These are phyloP conservation scores for Amphicarpaea edgeworthii DNA, from an alignment of 306 rosid genomes.

Conservation along the genomic window DNA sequence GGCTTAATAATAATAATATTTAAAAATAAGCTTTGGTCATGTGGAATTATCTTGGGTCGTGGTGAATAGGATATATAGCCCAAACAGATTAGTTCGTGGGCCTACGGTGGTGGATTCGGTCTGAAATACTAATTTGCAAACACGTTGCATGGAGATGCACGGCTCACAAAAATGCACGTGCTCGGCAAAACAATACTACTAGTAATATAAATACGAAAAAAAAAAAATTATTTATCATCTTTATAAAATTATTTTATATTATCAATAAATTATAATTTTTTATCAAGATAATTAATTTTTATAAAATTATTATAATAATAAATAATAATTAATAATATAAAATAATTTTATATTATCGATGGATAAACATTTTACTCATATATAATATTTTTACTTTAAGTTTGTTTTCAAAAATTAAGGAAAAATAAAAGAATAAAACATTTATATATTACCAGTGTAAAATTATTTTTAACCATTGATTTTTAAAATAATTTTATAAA, in stretches of 20 bases:
- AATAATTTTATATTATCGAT: too few relatives aligned
- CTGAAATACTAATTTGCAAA: background rate
- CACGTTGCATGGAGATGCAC: constrained; percentile 47
- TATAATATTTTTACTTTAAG: background rate
- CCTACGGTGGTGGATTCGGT: constrained; percentile 16
- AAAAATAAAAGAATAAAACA: background rate
- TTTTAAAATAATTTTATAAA: too few relatives aligned
- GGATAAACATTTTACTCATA: too few relatives aligned
- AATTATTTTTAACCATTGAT: too few relatives aligned
- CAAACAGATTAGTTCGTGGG: constrained; percentile 35
- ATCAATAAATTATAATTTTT: too few relatives aligned
- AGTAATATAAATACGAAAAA: too few relatives aligned
- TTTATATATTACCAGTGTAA: too few relatives aligned
- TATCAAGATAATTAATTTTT: too few relatives aligned
- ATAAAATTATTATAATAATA: too few relatives aligned
- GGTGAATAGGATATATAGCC: constrained; percentile 19
- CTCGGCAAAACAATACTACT: constrained; percentile 27
- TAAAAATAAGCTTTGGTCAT: background rate
- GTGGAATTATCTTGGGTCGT: background rate
- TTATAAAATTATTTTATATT: too few relatives aligned
- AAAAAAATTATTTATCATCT: too few relatives aligned
- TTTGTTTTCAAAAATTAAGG: background rate
- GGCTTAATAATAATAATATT: background rate
- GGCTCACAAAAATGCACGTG: constrained; percentile 39
- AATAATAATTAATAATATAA: too few relatives aligned